Conservation (phyloP, 805 yeast genomes). For the Danielia reshetovae region DNA sequence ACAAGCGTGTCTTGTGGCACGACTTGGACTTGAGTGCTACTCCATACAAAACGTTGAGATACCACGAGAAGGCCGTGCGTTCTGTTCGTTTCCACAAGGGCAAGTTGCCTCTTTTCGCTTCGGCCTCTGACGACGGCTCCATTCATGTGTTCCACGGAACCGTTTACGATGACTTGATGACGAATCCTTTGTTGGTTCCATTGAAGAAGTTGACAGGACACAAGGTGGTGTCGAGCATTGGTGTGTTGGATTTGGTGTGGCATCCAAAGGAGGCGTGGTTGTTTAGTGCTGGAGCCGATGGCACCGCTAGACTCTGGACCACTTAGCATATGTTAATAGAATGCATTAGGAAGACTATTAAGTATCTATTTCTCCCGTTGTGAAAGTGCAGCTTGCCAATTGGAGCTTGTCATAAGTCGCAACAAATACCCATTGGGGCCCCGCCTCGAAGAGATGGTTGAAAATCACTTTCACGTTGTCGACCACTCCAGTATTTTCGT, state of each 20-base stretch:
- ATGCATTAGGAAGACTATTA: too few species aligned
- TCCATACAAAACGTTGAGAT: slow-evolving; percentile 93
- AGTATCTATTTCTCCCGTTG: too few species aligned
- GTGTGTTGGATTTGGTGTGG: slow-evolving; percentile 87
- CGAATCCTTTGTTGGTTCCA: slow-evolving; percentile 93
- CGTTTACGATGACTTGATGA: slow-evolving; percentile 91
- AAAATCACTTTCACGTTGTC: slow-evolving; percentile 30
- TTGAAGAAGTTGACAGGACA: slow-evolving; percentile 92
- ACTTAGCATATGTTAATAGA: too few species aligned
- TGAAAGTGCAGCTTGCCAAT: slow-evolving; percentile 12
- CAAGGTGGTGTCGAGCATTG: slow-evolving; percentile 70
- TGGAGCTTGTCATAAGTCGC: slow-evolving; percentile 20
- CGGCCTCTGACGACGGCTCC: slow-evolving; percentile 91
- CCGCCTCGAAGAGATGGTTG: slow-evolving; percentile 21
- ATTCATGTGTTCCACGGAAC: slow-evolving; percentile 95
- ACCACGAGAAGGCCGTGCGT: slow-evolving; percentile 93
- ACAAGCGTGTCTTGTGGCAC: slow-evolving; percentile 95
- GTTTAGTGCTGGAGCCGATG: slow-evolving; percentile 95
- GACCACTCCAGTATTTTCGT: slow-evolving; percentile 38
- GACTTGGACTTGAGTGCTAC: slow-evolving; percentile 85
- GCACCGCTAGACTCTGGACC: slow-evolving; percentile 95
- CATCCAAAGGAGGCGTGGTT: slow-evolving; percentile 99
- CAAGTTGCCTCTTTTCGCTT: slow-evolving; percentile 83
- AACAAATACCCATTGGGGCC: slow-evolving; percentile 21
- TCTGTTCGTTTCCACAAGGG: slow-evolving; percentile 82